phyloP scores from a whole-genome alignment of 768 basidiomycete species.

The Termitomyces sp. region DNA sequence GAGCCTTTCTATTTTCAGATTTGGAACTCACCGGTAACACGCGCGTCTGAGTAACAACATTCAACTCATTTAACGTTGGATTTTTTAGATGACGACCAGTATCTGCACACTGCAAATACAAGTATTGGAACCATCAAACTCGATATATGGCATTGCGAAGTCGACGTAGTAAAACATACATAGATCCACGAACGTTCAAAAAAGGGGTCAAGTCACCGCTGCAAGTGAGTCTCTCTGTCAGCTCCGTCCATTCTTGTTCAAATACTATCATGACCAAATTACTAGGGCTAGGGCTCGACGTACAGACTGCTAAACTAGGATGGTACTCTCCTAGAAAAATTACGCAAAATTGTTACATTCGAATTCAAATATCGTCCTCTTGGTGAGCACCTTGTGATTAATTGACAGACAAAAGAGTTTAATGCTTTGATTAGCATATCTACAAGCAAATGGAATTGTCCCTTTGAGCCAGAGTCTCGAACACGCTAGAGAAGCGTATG shows the following conservation, averaged over 20 bases:
- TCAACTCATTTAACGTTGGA: too few relatives aligned
- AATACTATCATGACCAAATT: neutral
- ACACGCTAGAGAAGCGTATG: neutral
- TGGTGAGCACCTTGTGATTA: neutral
- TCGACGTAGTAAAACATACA: too few relatives aligned
- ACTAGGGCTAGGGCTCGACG: neutral
- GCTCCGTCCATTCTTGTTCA: neutral
- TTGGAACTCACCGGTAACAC: conserved; percentile 17
- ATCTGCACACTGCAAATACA: conserved; percentile 3
- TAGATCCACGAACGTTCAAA: conserved; percentile 16
- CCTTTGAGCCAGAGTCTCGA: neutral
- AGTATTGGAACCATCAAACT: conserved; percentile 13
- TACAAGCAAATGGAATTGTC: conserved; percentile 14
- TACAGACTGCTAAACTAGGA: neutral
- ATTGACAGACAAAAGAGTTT: neutral
- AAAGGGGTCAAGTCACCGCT: conserved; percentile 10
- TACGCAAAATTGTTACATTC: conserved; percentile 3
- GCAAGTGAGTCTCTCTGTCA: conserved; percentile 4
- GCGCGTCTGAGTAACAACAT: neutral
- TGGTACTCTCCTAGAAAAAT: neutral
- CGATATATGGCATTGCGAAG: neutral
- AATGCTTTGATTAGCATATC: conserved; percentile 1
- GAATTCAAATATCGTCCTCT: conserved; percentile 15
- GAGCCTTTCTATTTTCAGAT: conserved; percentile 14
- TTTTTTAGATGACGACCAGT: conserved; percentile 16